phyloP scores from a whole-genome alignment of 345 rosid species.

The Schrenkiella parvula region DNA sequence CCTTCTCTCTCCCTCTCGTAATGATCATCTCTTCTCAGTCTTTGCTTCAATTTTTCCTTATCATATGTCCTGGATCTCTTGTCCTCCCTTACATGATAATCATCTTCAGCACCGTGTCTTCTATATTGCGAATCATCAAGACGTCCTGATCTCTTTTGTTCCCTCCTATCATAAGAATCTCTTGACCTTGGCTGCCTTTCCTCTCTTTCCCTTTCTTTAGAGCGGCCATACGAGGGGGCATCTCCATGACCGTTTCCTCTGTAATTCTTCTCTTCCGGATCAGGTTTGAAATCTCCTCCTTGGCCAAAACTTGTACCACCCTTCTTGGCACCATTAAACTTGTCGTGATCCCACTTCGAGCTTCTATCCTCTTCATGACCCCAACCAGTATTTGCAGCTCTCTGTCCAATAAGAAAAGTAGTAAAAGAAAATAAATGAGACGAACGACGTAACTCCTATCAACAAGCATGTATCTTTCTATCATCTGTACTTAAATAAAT shows the following conservation, averaged over 20 bases:
- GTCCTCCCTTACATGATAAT: constrained; percentile 36
- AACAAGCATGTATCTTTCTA: background rate
- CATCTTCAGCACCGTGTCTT: constrained; percentile 36
- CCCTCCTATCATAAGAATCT: constrained; percentile 33
- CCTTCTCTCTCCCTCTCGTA: constrained; percentile 33
- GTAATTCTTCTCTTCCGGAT: constrained; percentile 20
- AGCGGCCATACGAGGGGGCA: constrained; percentile 12
- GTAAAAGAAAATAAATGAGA: constrained; percentile 6
- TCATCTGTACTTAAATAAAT: background rate
- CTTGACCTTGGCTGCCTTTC: constrained; percentile 29
- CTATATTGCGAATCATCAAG: constrained; percentile 38
- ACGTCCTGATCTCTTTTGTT: constrained; percentile 32
- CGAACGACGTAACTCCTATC: background rate
- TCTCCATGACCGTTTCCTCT: constrained; percentile 31
- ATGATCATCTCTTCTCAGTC: constrained; percentile 29
- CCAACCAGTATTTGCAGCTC: constrained; percentile 89
- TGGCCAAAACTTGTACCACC: constrained; percentile 35
- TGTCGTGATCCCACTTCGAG: constrained; percentile 67
- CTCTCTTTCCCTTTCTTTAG: constrained; percentile 29
- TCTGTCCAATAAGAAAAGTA: constrained; percentile 40
- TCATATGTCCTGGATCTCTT: constrained; percentile 42
- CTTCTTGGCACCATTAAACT: constrained; percentile 49
- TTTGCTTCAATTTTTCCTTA: background rate
- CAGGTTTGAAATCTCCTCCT: constrained; percentile 32
- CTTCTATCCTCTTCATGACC: constrained; percentile 67